Conservation (phyloP, 140 eudicot species). For the Senecio squalidus region DNA sequence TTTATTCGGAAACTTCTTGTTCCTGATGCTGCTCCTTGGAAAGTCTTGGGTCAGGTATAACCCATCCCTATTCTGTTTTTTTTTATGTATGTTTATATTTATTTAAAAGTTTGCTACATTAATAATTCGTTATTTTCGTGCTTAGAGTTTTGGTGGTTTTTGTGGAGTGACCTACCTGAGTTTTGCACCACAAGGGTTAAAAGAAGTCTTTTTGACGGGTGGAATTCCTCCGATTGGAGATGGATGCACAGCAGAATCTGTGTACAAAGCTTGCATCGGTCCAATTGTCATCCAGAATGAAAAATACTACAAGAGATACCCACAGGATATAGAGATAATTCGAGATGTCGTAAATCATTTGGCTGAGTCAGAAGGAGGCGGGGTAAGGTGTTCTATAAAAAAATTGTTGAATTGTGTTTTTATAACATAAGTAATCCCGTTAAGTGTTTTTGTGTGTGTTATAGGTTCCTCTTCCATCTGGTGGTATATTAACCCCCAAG, state of each 20-base stretch:
- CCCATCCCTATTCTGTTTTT: neutral
- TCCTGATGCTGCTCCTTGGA: conserved; percentile 70
- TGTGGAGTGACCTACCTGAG: conserved; percentile 91
- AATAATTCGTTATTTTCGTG: too few relatives aligned
- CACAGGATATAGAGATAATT: conserved; percentile 65
- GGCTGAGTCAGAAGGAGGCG: conserved; percentile 82
- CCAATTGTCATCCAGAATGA: conserved; percentile 56
- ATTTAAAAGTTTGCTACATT: too few relatives aligned
- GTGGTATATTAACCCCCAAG: conserved; percentile 85
- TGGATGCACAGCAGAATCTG: conserved; percentile 77
- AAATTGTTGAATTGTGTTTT: neutral
- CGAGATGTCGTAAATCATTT: conserved; percentile 60
- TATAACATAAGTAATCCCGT: neutral
- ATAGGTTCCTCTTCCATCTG: conserved; percentile 93
- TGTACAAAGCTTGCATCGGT: conserved; percentile 67
- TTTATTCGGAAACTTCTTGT: conserved; percentile 63
- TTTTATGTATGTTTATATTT: neutral
- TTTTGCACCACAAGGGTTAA: conserved; percentile 82
- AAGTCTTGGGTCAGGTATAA: conserved; percentile 83
- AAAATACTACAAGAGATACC: conserved; percentile 85
- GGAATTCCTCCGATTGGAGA: conserved; percentile 82
- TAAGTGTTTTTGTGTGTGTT: conserved; percentile 6
- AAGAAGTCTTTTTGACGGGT: conserved; percentile 82
- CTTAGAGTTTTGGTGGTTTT: conserved; percentile 95
- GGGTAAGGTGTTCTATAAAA: conserved; percentile 44